Evolutionary conservation across 2,329 filamentous ascomycete genomes (phyloP).

Genomic region (Rasamsonia emersonii): DNA sequence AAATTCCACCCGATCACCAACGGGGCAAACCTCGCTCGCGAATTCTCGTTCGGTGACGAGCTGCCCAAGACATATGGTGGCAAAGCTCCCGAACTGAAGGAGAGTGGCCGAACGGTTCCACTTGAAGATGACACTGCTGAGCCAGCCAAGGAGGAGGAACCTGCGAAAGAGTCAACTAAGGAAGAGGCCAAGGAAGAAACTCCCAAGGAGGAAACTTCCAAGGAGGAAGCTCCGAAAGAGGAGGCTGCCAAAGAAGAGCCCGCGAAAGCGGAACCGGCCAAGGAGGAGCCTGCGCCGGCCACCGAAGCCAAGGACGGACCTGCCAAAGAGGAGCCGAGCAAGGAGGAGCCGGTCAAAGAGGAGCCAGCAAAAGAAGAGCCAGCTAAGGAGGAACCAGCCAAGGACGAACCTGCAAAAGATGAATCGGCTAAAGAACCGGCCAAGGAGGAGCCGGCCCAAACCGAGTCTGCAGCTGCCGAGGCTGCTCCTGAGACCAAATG

Average conservation of each 20-base stretch:
- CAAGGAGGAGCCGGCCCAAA: conserved; percentile 1
- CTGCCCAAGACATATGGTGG: conserved; percentile 76
- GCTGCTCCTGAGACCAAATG: conserved; percentile 10
- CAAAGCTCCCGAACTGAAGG: conserved; percentile 47
- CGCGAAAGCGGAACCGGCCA: not conserved
- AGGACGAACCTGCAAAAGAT: too few relatives aligned
- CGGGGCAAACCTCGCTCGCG: conserved; percentile 58
- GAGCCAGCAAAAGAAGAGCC: conserved; percentile 1
- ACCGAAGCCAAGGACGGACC: conserved; percentile 5
- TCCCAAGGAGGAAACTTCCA: conserved; percentile 5
- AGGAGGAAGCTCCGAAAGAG: conserved; percentile 5
- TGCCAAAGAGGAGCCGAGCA: not conserved
- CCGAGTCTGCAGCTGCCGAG: not conserved
- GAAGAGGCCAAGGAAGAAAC: conserved; percentile 6
- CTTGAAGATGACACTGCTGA: conserved; percentile 19
- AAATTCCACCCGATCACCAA: conserved; percentile 73
- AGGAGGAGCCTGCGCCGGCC: conserved; percentile 2
- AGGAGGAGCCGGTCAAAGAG: not conserved
- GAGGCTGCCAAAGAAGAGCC: conserved; percentile 1
- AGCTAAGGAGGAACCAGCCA: not conserved
- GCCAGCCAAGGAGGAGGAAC: conserved; percentile 9
- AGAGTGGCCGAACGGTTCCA: conserved; percentile 22
- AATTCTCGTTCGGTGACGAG: conserved; percentile 52
- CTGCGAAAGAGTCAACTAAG: conserved; percentile 1
- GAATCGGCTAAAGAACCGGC: too few relatives aligned